A percentile compares a stretch with the other conserved stretches of the same genome.
Evolutionary conservation across 208 protist species (phyloP).

Genomic region (Trypanosoma lewisi): DNA sequence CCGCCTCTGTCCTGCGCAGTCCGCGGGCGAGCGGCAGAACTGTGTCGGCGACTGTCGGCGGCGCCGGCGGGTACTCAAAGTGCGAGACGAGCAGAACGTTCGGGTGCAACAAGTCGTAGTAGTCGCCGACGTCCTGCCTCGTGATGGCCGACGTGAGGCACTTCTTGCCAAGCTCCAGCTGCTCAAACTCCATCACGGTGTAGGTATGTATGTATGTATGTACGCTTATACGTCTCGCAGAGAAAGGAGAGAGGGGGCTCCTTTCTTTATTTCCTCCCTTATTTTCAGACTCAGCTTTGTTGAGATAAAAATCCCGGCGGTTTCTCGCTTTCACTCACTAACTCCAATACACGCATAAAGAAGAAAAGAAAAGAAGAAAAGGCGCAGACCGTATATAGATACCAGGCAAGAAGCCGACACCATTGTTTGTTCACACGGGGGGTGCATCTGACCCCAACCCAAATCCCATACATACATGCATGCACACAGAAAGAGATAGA

Average conservation of each 20-base stretch:
- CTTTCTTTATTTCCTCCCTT: background rate
- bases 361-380: background rate
- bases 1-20: background rate
- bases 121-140: constrained; percentile 61
- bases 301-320: no score
- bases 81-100: constrained; percentile 29
- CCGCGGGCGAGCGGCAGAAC: constrained; percentile 15
- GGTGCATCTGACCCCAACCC: background rate
- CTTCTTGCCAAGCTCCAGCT: constrained; percentile 64
- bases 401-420: background rate
- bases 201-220: no score
- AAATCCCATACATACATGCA: background rate
- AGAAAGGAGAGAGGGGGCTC: background rate
- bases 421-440: background rate
- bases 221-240: background rate
- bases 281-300: background rate
- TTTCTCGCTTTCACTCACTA: background rate
- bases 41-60: constrained; percentile 23
- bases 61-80: constrained; percentile 27
- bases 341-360: background rate
- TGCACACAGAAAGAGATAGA: background rate
- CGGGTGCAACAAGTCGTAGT: constrained; percentile 62
- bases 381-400: background rate
- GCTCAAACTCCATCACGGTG: constrained; percentile 78
- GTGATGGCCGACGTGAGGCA: constrained; percentile 48